Percentiles rank a stretch among this genome's conserved stretches.
Conservation (phyloP, 495 filamentous ascomycete genomes). For the Penicillium pulvis region DNA sequence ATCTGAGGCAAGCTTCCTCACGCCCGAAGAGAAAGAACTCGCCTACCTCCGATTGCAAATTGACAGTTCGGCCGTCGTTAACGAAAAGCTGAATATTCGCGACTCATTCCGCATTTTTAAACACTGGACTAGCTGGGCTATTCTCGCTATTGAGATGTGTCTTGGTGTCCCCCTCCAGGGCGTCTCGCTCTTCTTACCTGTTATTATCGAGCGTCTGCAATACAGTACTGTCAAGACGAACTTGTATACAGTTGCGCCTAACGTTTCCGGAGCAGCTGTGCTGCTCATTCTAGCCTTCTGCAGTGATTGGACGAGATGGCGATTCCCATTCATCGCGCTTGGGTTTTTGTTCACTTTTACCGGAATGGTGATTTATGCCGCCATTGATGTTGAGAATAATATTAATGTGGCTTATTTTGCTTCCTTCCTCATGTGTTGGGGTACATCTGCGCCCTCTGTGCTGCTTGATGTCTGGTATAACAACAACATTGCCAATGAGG, state of each 20-base stretch:
- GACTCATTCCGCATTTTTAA: conserved; percentile 66
- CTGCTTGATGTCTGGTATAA: conserved; percentile 67
- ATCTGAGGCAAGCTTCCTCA: conserved; percentile 63
- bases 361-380: conserved; percentile 75
- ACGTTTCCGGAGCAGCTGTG: conserved; percentile 67
- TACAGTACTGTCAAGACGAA: conserved; percentile 71
- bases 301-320: conserved; percentile 63
- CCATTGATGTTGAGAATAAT: conserved; percentile 60
- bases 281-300: conserved; percentile 68
- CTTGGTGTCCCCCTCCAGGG: conserved; percentile 75
- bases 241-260: conserved; percentile 75
- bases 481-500: conserved; percentile 80
- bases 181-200: conserved; percentile 71
- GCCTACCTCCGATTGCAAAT: conserved; percentile 75
- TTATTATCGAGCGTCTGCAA: conserved; percentile 67
- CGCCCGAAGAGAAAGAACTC: conserved; percentile 63
- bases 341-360: conserved; percentile 73
- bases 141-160: conserved; percentile 71
- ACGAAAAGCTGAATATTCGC: conserved; percentile 68
- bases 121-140: conserved; percentile 61
- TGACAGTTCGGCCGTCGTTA: conserved; percentile 70
- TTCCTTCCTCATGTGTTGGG: conserved; percentile 83
- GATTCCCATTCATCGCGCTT: conserved; percentile 72
- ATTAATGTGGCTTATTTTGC: conserved; percentile 73
- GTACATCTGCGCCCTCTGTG: conserved; percentile 55